Conservation (phyloP, 768 basidiomycete species). For the Suillus variegatus region DNA sequence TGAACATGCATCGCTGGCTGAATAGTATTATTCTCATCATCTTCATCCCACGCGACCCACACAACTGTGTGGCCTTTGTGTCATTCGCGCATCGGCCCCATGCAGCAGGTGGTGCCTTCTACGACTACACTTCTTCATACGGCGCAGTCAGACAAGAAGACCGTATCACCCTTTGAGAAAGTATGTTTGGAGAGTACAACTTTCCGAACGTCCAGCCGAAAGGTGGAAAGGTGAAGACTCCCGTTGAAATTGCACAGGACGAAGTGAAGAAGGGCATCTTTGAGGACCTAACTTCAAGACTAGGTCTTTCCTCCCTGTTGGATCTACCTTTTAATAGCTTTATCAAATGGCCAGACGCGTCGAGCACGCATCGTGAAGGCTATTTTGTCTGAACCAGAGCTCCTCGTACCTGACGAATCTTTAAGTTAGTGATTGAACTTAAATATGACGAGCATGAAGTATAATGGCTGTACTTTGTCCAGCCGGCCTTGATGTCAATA, state of each 20-base stretch:
- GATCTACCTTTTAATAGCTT: conserved; percentile 78
- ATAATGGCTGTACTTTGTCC: conserved; percentile 4
- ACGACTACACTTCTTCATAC: conserved; percentile 92
- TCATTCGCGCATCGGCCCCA: conserved; percentile 66
- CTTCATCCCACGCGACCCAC: conserved; percentile 49
- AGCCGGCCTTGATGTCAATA: conserved; percentile 78
- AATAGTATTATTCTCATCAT: conserved; percentile 38
- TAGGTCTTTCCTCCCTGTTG: conserved; percentile 66
- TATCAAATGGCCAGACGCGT: conserved; percentile 92
- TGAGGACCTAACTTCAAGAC: conserved; percentile 49
- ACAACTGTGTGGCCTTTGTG: conserved; percentile 53
- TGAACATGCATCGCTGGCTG: conserved; percentile 46
- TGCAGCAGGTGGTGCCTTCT: conserved; percentile 70
- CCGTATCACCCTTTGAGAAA: conserved; percentile 70
- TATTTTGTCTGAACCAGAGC: conserved; percentile 64
- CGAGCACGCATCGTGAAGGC: conserved; percentile 82
- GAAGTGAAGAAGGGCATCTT: conserved; percentile 40
- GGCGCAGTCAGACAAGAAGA: conserved; percentile 90
- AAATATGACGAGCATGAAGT: background rate
- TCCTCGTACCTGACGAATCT: conserved; percentile 91
- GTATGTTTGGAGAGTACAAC: conserved; percentile 58
- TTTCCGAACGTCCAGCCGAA: conserved; percentile 32
- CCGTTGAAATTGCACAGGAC: conserved; percentile 27
- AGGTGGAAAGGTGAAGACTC: conserved; percentile 20
- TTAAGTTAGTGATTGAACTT: conserved; percentile 55